Percentiles rank a stretch among this genome's conserved stretches.
phyloP scores from a whole-genome alignment of 257 asterid species.

The Nicotiana obtusifolia region DNA sequence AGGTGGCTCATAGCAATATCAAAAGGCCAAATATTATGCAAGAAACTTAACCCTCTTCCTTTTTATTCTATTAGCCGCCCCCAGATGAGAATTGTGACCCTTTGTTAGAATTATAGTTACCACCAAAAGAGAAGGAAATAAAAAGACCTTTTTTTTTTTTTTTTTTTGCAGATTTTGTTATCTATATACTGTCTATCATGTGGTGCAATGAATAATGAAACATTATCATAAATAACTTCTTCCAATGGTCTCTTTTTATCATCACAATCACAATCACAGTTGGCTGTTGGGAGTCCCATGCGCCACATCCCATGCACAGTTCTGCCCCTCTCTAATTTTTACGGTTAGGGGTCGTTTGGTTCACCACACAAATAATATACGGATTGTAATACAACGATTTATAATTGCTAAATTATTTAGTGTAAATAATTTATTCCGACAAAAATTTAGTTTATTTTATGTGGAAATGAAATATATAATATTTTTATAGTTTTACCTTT shows the following conservation, averaged over 20 bases:
- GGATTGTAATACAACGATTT: neutral
- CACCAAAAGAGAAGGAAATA: neutral
- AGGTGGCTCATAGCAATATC: neutral
- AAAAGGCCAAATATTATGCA: neutral
- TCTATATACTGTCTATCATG: neutral
- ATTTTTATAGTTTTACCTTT: too few species aligned
- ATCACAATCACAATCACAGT: neutral
- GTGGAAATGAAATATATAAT: too few species aligned
- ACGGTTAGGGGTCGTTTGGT: neutral
- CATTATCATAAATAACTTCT: neutral
- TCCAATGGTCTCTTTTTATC: neutral
- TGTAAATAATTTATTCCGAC: too few species aligned
- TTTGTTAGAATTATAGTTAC: slow-evolving; percentile 2
- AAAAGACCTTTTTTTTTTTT: neutral
- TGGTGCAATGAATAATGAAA: slow-evolving; percentile 8
- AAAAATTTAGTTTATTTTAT: too few species aligned
- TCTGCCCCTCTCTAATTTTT: neutral
- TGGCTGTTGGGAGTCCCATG: neutral
- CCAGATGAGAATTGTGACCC: slow-evolving; percentile 6
- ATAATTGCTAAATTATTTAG: too few species aligned
- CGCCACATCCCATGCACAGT: neutral
- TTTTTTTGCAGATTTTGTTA: neutral
- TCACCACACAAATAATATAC: neutral
- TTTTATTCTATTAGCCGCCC: slow-evolving; percentile 7
- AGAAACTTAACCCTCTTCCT: neutral